These are phyloP conservation scores for Penicillium longicatenatum DNA, from an alignment of 495 filamentous ascomycete genomes.

Conservation along the genomic window DNA sequence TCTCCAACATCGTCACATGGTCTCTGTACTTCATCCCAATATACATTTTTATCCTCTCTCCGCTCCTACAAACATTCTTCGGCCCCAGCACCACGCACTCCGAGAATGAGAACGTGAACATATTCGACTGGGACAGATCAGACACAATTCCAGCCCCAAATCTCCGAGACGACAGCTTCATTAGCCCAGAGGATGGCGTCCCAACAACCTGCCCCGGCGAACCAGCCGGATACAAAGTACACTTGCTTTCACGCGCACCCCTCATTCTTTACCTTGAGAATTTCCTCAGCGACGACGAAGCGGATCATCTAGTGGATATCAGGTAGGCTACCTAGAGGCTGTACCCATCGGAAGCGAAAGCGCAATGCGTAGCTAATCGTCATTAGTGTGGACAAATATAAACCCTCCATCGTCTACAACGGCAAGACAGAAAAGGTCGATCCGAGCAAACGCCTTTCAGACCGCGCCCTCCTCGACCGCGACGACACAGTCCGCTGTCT, in stretches of 20 bases:
- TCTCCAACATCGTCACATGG: conserved; percentile 37
- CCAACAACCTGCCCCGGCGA: conserved; percentile 29
- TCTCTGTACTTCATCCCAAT: conserved; percentile 44
- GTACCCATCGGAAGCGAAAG: too few relatives aligned
- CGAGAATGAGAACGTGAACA: conserved; percentile 15
- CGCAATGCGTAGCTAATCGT: not conserved
- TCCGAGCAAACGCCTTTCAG: conserved; percentile 53
- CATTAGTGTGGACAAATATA: conserved; percentile 49
- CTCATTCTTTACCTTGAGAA: conserved; percentile 59
- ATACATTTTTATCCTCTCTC: conserved; percentile 40
- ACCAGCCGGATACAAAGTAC: conserved; percentile 35
- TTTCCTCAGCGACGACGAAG: conserved; percentile 53
- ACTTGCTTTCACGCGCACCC: conserved; percentile 52
- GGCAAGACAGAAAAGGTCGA: conserved; percentile 46
- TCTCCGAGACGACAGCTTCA: conserved; percentile 36
- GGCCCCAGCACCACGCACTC: conserved; percentile 5
- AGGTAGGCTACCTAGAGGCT: too few relatives aligned
- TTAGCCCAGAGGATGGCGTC: conserved; percentile 34
- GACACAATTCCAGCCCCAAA: conserved; percentile 23
- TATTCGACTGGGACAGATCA: conserved; percentile 22
- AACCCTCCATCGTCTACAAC: conserved; percentile 57
- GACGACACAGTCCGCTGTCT: conserved; percentile 67
- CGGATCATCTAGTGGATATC: conserved; percentile 49
- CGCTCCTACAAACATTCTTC: conserved; percentile 21
- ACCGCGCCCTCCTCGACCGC: conserved; percentile 59